Evolutionary conservation across 208 protist species (phyloP).

Genomic region (Wallacemonas sp.): DNA sequence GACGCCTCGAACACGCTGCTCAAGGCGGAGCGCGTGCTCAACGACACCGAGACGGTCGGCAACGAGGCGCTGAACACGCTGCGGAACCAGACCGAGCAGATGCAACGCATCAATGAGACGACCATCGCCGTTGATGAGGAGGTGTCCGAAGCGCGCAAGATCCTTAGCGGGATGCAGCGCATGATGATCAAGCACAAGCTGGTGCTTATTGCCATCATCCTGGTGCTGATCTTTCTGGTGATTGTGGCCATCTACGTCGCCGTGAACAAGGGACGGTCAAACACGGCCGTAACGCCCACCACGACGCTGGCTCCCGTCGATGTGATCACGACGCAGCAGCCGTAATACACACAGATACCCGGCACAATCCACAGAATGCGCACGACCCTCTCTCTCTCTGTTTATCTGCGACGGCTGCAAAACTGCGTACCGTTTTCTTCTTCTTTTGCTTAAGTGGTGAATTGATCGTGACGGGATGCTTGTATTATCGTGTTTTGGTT

Average conservation of each 20-base stretch:
- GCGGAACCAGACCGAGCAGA: slow-evolving; percentile 65
- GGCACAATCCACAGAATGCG: no score
- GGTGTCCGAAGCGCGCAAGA: slow-evolving; percentile 63
- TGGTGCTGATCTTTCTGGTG: slow-evolving; percentile 63
- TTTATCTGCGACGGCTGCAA: no score
- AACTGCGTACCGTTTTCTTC: no score
- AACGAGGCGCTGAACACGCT: slow-evolving; percentile 58
- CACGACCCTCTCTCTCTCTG: slow-evolving; percentile 13
- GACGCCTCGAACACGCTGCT: slow-evolving; percentile 53
- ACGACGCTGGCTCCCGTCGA: slow-evolving; percentile 29
- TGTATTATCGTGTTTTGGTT: no score
- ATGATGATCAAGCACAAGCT: slow-evolving; percentile 81
- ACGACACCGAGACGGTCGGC: slow-evolving; percentile 64
- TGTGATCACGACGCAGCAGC: slow-evolving; percentile 30
- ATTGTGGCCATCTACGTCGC: slow-evolving; percentile 66
- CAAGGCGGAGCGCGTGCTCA: slow-evolving; percentile 68
- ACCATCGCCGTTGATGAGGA: slow-evolving; percentile 75
- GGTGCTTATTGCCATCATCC: slow-evolving; percentile 58
- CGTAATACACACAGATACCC: slow-evolving; percentile 11
- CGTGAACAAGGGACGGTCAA: slow-evolving; percentile 28
- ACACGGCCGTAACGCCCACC: slow-evolving; percentile 14
- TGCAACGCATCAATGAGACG: slow-evolving; percentile 67
- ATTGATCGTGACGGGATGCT: no score
- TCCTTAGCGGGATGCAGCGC: slow-evolving; percentile 64
- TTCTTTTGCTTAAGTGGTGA: no score